Percentiles rank a stretch among this genome's conserved stretches.
Conservation (phyloP, 768 basidiomycete genomes). For the Lactarius sp. region DNA sequence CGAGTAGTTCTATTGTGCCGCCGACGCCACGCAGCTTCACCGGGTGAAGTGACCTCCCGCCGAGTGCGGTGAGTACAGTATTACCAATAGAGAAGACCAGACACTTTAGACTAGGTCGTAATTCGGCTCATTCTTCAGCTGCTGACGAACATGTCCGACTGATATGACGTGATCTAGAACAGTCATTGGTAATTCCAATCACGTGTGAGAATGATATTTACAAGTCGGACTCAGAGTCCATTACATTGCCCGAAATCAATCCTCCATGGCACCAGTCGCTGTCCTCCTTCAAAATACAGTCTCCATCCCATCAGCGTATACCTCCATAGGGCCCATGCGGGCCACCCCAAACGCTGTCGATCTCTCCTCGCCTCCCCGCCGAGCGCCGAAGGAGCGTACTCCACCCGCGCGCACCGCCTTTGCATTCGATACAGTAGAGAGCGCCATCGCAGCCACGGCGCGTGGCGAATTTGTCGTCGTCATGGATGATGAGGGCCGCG, state of each 20-base stretch:
- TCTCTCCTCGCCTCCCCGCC: slow-evolving; percentile 27
- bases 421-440: slow-evolving; percentile 75
- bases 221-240: too few relatives aligned
- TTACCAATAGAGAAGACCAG: too few relatives aligned
- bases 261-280: slow-evolving; percentile 17
- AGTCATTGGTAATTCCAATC: neutral
- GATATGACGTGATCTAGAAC: neutral
- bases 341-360: slow-evolving; percentile 6
- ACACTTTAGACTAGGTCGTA: too few relatives aligned
- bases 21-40: too few relatives aligned
- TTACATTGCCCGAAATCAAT: neutral
- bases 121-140: too few relatives aligned
- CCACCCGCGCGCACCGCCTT: slow-evolving; percentile 37
- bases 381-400: slow-evolving; percentile 26
- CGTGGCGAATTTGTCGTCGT: slow-evolving; percentile 91
- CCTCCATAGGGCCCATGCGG: neutral
- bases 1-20: too few relatives aligned
- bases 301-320: neutral
- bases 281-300: neutral
- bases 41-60: too few relatives aligned
- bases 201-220: neutral
- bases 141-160: too few relatives aligned
- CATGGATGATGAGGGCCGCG: slow-evolving; percentile 93
- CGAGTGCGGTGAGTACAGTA: too few relatives aligned
- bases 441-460: slow-evolving; percentile 69